Conservation (phyloP, 768 basidiomycete species). For the Hericium rajendrae region DNA sequence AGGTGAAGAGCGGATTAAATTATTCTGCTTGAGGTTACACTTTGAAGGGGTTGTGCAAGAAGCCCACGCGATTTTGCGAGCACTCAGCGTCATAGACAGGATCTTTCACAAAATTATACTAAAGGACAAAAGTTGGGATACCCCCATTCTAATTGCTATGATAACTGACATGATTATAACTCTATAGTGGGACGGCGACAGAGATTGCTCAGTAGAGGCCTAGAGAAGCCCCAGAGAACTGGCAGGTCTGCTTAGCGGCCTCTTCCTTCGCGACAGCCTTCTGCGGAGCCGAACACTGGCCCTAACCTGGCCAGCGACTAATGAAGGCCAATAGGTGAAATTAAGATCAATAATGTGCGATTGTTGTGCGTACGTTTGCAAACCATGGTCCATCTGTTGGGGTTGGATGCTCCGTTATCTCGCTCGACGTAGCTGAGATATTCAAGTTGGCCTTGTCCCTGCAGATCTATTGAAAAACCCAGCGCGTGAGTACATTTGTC, state of each 20-base stretch:
- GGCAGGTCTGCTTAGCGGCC: constrained; percentile 22
- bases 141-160: too few relatives aligned
- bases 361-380: constrained; percentile 15
- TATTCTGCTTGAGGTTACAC: too few relatives aligned
- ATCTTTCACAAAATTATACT: too few relatives aligned
- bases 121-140: too few relatives aligned
- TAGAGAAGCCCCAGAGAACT: constrained; percentile 9
- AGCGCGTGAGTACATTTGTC: neutral
- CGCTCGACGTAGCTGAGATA: constrained; percentile 3
- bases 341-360: too few relatives aligned
- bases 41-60: too few relatives aligned
- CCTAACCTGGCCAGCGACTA: constrained; percentile 20
- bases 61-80: too few relatives aligned
- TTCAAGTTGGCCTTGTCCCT: neutral
- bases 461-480: constrained; percentile 2
- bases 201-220: neutral
- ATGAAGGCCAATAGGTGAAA: too few relatives aligned
- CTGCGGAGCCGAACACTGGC: constrained; percentile 32
- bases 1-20: too few relatives aligned
- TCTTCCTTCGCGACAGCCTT: constrained; percentile 30
- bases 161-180: too few relatives aligned
- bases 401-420: constrained; percentile 4
- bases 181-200: too few relatives aligned
- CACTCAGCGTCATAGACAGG: too few relatives aligned
- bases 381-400: constrained; percentile 5